A percentile compares a stretch with the other conserved stretches of the same genome.
phyloP scores from a whole-genome alignment of 1,284 basidiomycete genomes.

The Pholiota adiposa region DNA sequence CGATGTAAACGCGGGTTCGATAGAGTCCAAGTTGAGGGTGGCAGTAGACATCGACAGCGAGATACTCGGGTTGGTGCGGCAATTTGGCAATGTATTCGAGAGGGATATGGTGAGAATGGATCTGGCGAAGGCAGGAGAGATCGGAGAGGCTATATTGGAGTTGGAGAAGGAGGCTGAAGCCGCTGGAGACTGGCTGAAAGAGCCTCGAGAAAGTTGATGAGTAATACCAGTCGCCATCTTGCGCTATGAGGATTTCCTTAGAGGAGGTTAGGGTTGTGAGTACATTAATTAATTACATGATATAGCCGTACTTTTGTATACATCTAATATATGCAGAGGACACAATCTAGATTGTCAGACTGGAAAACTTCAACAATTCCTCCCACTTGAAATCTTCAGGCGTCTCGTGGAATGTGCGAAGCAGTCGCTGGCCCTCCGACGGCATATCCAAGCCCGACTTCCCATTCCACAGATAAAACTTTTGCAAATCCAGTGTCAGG shows the following conservation, averaged over 20 bases:
- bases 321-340: not conserved
- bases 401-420: constrained; percentile 73
- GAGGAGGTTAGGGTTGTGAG: not conserved
- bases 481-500: constrained; percentile 78
- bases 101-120: constrained; percentile 60
- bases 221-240: not conserved
- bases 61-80: constrained; percentile 52
- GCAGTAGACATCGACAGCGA: constrained; percentile 51
- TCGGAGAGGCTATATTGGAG: constrained; percentile 52
- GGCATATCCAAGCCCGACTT: constrained; percentile 31
- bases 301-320: not conserved
- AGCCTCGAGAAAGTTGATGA: constrained; percentile 10
- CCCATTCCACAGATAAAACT: constrained; percentile 78
- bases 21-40: constrained; percentile 49
- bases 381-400: constrained; percentile 79
- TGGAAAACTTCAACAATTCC: constrained; percentile 60
- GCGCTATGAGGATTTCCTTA: not conserved
- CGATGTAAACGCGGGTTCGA: constrained; percentile 80
- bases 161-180: constrained; percentile 47
- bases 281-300: not conserved
- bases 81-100: constrained; percentile 57
- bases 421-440: constrained; percentile 46
- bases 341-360: constrained; percentile 24
- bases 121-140: constrained; percentile 48
- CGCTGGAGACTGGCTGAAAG: constrained; percentile 32